Base-by-base conservation (phyloP, 2,329 filamentous ascomycete genomes). In the Aureobasidium melanogenum region DNA sequence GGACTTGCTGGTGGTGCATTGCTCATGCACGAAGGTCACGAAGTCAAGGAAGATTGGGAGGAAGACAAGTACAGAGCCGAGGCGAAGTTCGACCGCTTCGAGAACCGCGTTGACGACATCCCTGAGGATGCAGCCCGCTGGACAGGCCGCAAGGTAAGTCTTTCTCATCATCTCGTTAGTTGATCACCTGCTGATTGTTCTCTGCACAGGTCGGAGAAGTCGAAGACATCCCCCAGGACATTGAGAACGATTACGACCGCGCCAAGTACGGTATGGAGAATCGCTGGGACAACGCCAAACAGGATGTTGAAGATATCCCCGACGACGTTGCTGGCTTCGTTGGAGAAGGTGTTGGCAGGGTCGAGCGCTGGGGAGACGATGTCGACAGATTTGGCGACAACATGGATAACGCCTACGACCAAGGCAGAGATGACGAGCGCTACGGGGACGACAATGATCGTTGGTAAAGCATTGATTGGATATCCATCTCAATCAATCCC, bases 1-100 rank as follows among this genome's bases (percentile, higher is more conserved):
- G 77, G 77, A 5, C 56, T 76, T 19, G 71, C 73, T 9, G 77
- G 75, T 17, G 77, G 77, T 59, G 77, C 76, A 46, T 61, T 78
- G 57, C 65, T 77, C 57, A 76, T 75, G 73, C 74, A 79, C 62
- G 77, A 78, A 61, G 76, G 75, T 5, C 70, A 76, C 57, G 72
- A 78, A 67, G 71, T 77, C 43, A 64, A 69, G 51, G 63, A 69
- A 15, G 63, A 69, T 43, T 67, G 62, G 51, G 68, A 72, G 47
- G 62, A 64, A 46, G 69, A 70, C 48, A 67, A 71, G 63, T 64
- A 69, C 64, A 62, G 66, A 17, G 61, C 64, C 12, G 69, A 72
- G 43, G 62, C 67, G 26, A 62, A 62, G 10, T 54, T 67, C 24
- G 63, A 67, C 19, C 62, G 65, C n/a, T 63, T 55, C 28, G 69